Percentiles rank a stretch among this genome's conserved stretches.
phyloP scores from a whole-genome alignment of 345 rosid genomes.

The Aurinia saxatilis region DNA sequence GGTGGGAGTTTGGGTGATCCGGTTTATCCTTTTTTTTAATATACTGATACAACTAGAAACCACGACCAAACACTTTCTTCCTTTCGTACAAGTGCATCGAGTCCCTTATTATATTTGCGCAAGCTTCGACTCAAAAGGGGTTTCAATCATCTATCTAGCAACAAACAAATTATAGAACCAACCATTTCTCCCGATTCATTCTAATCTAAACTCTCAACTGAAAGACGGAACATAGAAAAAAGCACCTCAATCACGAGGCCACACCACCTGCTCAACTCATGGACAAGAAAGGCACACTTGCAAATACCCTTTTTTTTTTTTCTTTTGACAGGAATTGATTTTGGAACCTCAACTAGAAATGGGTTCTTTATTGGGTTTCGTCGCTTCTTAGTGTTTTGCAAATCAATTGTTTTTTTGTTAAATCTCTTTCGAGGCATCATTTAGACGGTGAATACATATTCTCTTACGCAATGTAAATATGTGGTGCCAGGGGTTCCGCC shows the following conservation, averaged over 20 bases:
- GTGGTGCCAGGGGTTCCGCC: too few species aligned
- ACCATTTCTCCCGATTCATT: neutral
- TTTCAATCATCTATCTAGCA: constrained; percentile 71
- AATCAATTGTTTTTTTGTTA: constrained; percentile 42
- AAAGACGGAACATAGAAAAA: neutral
- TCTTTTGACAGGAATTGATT: constrained; percentile 22
- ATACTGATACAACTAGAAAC: too few species aligned
- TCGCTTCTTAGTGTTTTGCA: constrained; percentile 44
- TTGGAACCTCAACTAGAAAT: constrained; percentile 76
- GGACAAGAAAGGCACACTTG: neutral
- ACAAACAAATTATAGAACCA: neutral
- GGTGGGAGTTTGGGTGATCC: too few species aligned
- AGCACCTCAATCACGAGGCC: too few species aligned
- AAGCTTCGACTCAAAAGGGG: constrained; percentile 91
- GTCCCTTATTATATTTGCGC: constrained; percentile 82
- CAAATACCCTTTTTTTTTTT: neutral
- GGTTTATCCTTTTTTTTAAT: too few species aligned
- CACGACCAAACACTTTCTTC: constrained; percentile 56
- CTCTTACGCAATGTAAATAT: constrained; percentile 28
- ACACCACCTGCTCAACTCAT: neutral
- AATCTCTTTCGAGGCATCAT: constrained; percentile 46
- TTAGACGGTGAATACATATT: constrained; percentile 32
- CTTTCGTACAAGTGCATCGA: constrained; percentile 60
- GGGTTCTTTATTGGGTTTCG: constrained; percentile 41
- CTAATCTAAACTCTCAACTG: neutral